These are phyloP conservation scores for Rhododendron henanense DNA, from an alignment of 148 eudicot species.

Conservation along the genomic window DNA sequence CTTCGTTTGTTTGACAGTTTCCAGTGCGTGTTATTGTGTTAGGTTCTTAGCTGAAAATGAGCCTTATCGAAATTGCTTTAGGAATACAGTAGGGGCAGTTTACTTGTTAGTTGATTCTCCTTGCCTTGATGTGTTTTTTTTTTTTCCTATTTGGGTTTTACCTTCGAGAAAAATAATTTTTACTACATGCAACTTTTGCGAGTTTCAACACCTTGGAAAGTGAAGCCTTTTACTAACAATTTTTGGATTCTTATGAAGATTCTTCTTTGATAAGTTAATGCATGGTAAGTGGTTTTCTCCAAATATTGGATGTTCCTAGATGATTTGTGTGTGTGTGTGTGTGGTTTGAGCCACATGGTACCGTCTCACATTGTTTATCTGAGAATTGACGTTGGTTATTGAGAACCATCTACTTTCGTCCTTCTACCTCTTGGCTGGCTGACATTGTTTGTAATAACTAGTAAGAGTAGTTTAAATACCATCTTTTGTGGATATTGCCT, in stretches of 20 bases:
- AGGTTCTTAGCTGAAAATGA: not conserved
- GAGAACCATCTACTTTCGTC: not conserved
- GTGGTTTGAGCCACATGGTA: not conserved
- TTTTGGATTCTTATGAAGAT: not conserved
- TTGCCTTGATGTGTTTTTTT: not conserved
- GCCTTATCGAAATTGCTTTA: not conserved
- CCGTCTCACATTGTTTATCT: not conserved
- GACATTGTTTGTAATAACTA: not conserved
- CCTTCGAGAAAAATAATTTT: not conserved
- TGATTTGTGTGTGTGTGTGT: not conserved
- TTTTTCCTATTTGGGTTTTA: not conserved
- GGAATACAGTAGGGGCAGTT: not conserved
- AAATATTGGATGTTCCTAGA: not conserved
- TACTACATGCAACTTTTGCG: not conserved
- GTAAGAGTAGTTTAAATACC: not conserved
- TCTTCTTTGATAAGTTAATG: not conserved
- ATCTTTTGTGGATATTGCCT: not conserved
- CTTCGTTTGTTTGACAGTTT: not conserved
- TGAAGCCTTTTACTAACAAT: not conserved
- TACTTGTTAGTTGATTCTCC: not conserved
- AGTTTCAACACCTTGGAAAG: not conserved
- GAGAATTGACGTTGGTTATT: not conserved
- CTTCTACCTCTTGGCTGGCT: not conserved
- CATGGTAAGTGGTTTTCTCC: not conserved
- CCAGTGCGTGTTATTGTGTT: not conserved